Evolutionary conservation across 176 grass and related monocot genomes (phyloP), one percentile per base, ranked within the genome.

Genomic region (Panicum miliaceum): DNA sequence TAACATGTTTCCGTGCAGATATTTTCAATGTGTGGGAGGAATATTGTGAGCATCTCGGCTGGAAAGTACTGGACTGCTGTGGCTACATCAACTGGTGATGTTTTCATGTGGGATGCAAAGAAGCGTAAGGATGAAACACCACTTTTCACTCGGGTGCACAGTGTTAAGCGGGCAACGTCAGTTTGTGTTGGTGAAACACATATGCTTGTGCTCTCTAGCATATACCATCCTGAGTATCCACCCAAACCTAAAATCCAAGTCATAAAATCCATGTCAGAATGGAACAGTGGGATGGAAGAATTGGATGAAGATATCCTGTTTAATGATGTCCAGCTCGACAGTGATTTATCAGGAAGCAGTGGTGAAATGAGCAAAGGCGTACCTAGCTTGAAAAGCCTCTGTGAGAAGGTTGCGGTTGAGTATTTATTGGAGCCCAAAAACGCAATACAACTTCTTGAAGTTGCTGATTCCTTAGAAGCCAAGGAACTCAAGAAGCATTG

Each of bases 171-270:
- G 73, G 91, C 93, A 67, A 92, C 91, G 6, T 96, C 91, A 79
- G 90, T 99, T 83, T 99, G 97, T 92, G 90, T 92, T 89, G 97
- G 97, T 82, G 97, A 99, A 89, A 99, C 97, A 74, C 97, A 99
- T 73, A 86, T 96, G 88, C 86, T 99, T 63, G 86, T 91, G 54
- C 78, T 94, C 70, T 99, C 89, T 92, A 88, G 91, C 70, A 86
- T 96, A 80, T 96, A 96, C 81, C 93, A 96, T 81, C 93, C 97
- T 73, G 78, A 65, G 52, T 99, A 96, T 84, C 88, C 90, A 6
- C 58, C 85, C 64, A 96, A 86, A 88, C 71, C 86, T 41, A 79
- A 94, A 80, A 71, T 70, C 36, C 63, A 77, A 76, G 26, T 52
- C 41, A 67, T 69, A 64, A 87, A 84, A 40, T 36, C 78, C 70